Evolutionary conservation across 2,329 filamentous ascomycete species (phyloP).

Genomic region (Fusarium graminum): DNA sequence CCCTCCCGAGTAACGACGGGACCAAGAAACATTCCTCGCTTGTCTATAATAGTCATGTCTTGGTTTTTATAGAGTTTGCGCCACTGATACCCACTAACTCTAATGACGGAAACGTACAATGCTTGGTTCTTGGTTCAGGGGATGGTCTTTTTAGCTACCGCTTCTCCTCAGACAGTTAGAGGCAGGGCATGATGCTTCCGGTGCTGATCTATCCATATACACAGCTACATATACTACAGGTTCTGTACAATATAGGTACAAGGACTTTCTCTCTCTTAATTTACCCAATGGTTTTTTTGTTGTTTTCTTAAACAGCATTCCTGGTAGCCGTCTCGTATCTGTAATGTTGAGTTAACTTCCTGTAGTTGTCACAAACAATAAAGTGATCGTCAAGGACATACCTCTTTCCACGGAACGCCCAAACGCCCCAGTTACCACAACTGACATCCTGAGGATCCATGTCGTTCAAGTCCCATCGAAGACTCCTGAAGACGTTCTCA

Average conservation of each 20-base stretch:
- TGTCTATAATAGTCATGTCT: conserved; percentile 1
- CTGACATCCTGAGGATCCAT: conserved; percentile 93
- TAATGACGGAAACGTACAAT: not conserved
- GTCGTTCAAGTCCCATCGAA: conserved; percentile 97
- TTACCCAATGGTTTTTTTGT: conserved; percentile 3
- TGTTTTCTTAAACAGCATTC: conserved; percentile 55
- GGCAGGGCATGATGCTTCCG: conserved; percentile 14
- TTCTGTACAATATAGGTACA: conserved; percentile 44
- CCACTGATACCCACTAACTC: conserved; percentile 8
- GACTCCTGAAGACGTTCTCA: conserved; percentile 92
- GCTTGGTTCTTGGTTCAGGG: conserved; percentile 17
- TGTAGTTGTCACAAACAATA: conserved; percentile 40
- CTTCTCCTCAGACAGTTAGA: conserved; percentile 1
- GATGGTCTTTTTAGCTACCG: conserved; percentile 29
- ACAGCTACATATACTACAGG: conserved; percentile 36
- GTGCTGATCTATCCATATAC: conserved; percentile 29
- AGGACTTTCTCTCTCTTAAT: conserved; percentile 7
- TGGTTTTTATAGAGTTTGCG: conserved; percentile 9
- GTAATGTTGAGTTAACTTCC: conserved; percentile 15
- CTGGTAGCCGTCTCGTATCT: conserved; percentile 75
- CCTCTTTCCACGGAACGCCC: conserved; percentile 98
- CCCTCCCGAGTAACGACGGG: conserved; percentile 10
- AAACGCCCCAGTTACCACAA: conserved; percentile 96
- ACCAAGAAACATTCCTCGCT: conserved; percentile 21
- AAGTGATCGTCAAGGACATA: conserved; percentile 60